Base-by-base conservation (phyloP, 1,284 basidiomycete genomes). In the Stereum hirsutum region DNA sequence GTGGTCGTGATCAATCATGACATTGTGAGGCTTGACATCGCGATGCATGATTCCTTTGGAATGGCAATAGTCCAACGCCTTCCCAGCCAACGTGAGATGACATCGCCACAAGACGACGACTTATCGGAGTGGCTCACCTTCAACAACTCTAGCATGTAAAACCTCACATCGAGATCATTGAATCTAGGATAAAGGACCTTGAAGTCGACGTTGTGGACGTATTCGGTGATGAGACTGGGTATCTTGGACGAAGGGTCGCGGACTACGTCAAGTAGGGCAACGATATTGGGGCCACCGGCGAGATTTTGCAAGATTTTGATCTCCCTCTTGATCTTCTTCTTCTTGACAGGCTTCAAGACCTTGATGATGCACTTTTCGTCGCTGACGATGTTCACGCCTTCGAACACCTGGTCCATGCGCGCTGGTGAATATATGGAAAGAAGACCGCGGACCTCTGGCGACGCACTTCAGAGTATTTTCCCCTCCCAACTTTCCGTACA, bases 281-380 rank as follows among this genome's bases (percentile, higher is more conserved):
- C 80, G 51, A 75, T 84, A 69, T 85, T 99, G 61, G 94, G 94
- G 17, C 96, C 96, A 23, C 95, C 94, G 0, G 93, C 90, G 19
- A 98, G 74, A 64, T 98, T 98, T 64, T 96, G 93, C 30, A 99
- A 67, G 55, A 99, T 97, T 74, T 99, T 98, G 67, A 99, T 97
- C 70, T 99, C 95, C 50, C 95, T 79, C 73, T 98, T 98, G 68
- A 99, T 98, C 73, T 99, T 99, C 80, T 98, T 98, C 79, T 98
- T 98, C 76, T 99, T 98, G 40, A 99, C 95, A 1, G 96, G 96
- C 66, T 99, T 99, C 51, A 99, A 74, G 40, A 98, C 94, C 65
- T 99, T 98, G 71, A 98, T 93, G 64, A 98, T 94, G 64, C 94
- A 96, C 66, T 96, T 94, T 62, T 94, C 88, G 57, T 89, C 89